These are phyloP conservation scores for Apiospora saccharicola DNA, from an alignment of 2,329 filamentous ascomycete genomes.

Conservation along the genomic window DNA sequence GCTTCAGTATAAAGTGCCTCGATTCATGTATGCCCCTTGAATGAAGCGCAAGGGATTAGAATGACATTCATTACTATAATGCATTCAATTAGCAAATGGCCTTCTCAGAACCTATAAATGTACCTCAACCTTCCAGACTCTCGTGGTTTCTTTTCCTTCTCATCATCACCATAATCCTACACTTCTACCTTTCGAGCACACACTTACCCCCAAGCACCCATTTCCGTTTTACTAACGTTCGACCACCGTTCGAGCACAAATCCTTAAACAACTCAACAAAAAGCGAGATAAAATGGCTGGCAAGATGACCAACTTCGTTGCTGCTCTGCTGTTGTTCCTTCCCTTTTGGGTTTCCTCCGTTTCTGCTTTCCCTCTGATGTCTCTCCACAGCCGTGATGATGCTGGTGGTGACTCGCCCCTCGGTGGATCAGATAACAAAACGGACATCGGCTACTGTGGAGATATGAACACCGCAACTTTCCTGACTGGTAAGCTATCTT, in stretches of 20 bases:
- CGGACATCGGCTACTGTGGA: background rate
- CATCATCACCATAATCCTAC: too few relatives aligned
- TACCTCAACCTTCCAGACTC: background rate
- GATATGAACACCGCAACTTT: background rate
- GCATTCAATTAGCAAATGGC: background rate
- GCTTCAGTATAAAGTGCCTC: background rate
- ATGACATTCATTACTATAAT: background rate
- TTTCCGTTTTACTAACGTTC: background rate
- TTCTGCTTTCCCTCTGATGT: background rate
- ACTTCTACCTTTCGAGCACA: too few relatives aligned
- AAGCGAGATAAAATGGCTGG: background rate
- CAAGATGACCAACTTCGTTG: background rate
- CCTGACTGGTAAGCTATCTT: background rate
- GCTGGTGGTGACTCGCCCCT: background rate
- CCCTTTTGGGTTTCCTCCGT: background rate
- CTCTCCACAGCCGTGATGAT: background rate
- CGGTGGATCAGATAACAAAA: background rate
- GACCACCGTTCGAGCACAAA: background rate
- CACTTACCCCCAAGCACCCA: background rate
- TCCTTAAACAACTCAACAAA: background rate
- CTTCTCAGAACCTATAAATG: background rate
- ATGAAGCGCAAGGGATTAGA: background rate
- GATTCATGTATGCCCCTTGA: background rate
- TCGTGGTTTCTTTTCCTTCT: background rate
- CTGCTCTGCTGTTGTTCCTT: background rate